phyloP scores from a whole-genome alignment of 2,329 filamentous ascomycete genomes.

The Colletotrichum siamense region DNA sequence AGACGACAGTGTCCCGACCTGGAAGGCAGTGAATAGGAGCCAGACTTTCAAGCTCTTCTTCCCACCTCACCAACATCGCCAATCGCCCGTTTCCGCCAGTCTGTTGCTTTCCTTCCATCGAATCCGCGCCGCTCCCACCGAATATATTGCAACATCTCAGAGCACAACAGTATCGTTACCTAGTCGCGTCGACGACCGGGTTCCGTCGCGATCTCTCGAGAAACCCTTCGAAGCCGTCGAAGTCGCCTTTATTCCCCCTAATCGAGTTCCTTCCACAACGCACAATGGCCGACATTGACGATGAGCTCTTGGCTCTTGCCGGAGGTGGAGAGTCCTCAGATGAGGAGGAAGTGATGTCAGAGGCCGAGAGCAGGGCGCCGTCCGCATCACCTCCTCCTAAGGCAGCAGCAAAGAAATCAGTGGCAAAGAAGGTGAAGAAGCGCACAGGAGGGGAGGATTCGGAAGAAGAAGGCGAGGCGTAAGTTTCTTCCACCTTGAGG shows the following conservation, averaged over 20 bases:
- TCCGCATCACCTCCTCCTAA: conserved; percentile 57
- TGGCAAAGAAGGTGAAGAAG: conserved; percentile 53
- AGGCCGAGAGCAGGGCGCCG: conserved; percentile 58
- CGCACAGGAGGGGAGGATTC: conserved; percentile 66
- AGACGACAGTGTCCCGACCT: neutral
- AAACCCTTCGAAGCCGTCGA: neutral
- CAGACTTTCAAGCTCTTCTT: conserved; percentile 5
- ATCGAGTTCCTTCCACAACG: neutral
- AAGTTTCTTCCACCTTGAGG: conserved; percentile 48
- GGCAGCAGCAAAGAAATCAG: conserved; percentile 36
- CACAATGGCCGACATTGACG: conserved; percentile 87
- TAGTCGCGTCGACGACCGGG: neutral
- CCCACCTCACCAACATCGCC: neutral
- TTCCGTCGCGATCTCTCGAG: neutral
- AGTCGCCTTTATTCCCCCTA: neutral
- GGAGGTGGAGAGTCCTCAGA: conserved; percentile 73
- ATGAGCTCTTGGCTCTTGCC: conserved; percentile 91
- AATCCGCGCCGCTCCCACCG: neutral
- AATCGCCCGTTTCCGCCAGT: neutral
- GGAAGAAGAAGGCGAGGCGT: conserved; percentile 86
- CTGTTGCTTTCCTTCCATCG: neutral
- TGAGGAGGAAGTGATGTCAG: conserved; percentile 60
- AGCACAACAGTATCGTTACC: neutral
- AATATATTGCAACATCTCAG: neutral
- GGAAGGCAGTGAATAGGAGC: conserved; percentile 16